Conservation (phyloP, 768 basidiomycete species). For the Amanita pseudoporphyria region DNA sequence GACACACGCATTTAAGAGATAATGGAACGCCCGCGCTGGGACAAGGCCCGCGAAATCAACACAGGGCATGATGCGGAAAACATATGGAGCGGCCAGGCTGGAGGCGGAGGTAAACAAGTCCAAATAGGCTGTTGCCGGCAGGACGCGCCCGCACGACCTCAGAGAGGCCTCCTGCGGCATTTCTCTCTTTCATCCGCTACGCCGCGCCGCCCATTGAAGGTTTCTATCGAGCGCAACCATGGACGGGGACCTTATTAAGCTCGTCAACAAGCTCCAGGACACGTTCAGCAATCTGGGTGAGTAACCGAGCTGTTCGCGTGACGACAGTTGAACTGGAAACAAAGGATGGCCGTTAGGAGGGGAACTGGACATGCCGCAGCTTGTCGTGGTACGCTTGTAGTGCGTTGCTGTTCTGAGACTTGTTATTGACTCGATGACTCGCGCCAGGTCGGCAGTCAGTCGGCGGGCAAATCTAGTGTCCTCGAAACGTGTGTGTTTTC, state of each 20-base stretch:
- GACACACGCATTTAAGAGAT: no score
- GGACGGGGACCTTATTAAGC: constrained; percentile 90
- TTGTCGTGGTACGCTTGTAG: constrained; percentile 62
- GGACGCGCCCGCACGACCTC: no score
- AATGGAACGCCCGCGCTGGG: no score
- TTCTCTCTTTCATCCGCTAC: background rate
- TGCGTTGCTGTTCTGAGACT: background rate
- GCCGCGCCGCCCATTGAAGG: background rate
- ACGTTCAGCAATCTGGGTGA: constrained; percentile 82
- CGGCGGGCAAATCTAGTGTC: constrained; percentile 92
- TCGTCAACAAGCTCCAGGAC: constrained; percentile 93
- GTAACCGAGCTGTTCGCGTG: constrained; percentile 18
- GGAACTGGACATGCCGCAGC: constrained; percentile 88
- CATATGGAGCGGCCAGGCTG: no score
- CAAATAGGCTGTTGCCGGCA: background rate
- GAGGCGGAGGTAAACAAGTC: background rate
- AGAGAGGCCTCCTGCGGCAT: no score
- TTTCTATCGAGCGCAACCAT: constrained; percentile 43
- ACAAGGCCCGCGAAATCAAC: no score
- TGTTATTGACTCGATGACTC: constrained; percentile 6
- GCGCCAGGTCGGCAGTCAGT: constrained; percentile 87
- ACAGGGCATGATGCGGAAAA: no score
- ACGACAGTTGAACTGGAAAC: constrained; percentile 10
- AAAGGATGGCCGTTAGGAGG: constrained; percentile 43
- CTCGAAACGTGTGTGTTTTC: constrained; percentile 74